phyloP scores from a whole-genome alignment of 768 basidiomycete genomes.

The Flagelloscypha sp. region DNA sequence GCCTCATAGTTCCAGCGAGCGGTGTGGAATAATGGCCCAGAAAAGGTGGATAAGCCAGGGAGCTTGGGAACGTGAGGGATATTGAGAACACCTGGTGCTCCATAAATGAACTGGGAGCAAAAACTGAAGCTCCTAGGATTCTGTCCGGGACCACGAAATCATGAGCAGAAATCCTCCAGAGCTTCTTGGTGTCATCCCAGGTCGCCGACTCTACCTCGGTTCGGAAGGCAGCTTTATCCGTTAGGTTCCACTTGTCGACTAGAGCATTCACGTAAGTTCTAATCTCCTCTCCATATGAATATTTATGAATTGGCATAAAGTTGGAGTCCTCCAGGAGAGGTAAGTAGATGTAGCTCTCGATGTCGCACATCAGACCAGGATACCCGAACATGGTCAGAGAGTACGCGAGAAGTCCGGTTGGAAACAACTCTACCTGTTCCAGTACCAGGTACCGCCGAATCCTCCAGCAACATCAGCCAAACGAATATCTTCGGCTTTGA shows the following conservation, averaged over 20 bases:
- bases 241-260: constrained; percentile 10
- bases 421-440: no score
- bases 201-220: background rate
- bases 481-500: constrained; percentile 8
- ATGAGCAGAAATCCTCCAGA: no score
- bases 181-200: constrained; percentile 5
- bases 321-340: constrained; percentile 14
- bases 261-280: constrained; percentile 10
- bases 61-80: constrained; percentile 9
- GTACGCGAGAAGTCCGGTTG: no score
- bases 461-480: constrained; percentile 12
- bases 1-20: constrained; percentile 11
- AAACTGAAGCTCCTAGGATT: no score
- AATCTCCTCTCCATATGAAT: constrained; percentile 12
- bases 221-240: constrained; percentile 9
- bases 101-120: background rate
- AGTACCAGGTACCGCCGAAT: constrained; percentile 15
- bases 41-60: constrained; percentile 5
- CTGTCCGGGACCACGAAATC: no score
- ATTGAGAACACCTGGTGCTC: constrained; percentile 2
- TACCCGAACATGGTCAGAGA: no score
- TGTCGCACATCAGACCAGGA: constrained; percentile 16
- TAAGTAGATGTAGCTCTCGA: constrained; percentile 14
- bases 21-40: constrained; percentile 9
- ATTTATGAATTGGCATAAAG: constrained; percentile 11